Conservation (phyloP, 176 grass and related monocot genomes). For the Tillandsia fasciculata region DNA sequence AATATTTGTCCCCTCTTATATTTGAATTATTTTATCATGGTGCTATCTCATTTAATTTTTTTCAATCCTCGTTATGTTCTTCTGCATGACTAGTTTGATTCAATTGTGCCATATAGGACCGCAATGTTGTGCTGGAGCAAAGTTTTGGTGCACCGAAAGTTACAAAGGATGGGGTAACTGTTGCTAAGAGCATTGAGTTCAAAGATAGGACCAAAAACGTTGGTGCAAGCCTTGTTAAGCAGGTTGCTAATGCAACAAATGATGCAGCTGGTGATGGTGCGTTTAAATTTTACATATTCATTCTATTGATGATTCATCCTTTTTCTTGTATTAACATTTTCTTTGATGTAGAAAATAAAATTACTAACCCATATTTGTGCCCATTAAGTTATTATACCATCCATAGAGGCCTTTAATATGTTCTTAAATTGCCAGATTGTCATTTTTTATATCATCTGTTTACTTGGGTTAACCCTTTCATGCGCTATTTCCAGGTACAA, state of each 20-base stretch:
- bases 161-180: conserved; percentile 96
- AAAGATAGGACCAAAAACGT: conserved; percentile 83
- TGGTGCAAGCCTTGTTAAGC: conserved; percentile 95
- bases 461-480: background rate
- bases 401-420: too few relatives aligned
- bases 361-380: too few relatives aligned
- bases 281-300: background rate
- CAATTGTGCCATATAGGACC: conserved; percentile 38
- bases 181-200: conserved; percentile 98
- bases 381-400: too few relatives aligned
- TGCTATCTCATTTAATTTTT: background rate
- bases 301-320: background rate
- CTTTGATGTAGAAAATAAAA: background rate
- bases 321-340: background rate
- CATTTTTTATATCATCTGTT: background rate
- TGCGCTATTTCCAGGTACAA: conserved; percentile 52
- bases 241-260: conserved; percentile 96
- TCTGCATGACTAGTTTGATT: background rate
- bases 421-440: too few relatives aligned
- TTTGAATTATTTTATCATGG: background rate
- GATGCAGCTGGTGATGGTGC: conserved; percentile 93
- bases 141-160: conserved; percentile 96
- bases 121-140: conserved; percentile 87
- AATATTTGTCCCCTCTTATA: too few relatives aligned
- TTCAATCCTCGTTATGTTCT: background rate